Evolutionary conservation across 441 rosid genomes (phyloP).

Genomic region (Rhodomyrtus psidioides): DNA sequence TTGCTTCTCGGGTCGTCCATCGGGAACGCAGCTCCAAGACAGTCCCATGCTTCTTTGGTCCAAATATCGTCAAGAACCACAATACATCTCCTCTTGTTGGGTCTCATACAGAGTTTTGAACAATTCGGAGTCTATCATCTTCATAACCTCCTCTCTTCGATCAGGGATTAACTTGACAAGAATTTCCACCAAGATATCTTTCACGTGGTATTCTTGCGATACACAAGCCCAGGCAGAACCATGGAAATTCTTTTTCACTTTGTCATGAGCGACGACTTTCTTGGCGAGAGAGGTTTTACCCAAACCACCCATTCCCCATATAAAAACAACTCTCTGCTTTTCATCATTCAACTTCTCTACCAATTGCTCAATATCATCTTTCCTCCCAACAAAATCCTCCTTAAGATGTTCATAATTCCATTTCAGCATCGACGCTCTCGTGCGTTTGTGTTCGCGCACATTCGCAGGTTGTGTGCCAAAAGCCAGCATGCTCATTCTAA

Average conservation of each 20-base stretch:
- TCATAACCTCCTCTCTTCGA: accelerated
- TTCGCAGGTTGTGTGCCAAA: accelerated
- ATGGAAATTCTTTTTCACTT: no score
- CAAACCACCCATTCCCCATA: no score
- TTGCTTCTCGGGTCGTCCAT: no score
- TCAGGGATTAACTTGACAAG: accelerated
- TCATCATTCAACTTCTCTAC: background rate
- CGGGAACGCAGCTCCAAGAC: background rate
- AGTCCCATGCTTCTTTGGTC: accelerated
- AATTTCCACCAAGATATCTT: background rate
- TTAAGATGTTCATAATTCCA: accelerated
- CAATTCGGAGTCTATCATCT: accelerated
- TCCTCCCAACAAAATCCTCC: background rate
- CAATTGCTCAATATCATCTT: background rate
- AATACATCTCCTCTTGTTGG: background rate
- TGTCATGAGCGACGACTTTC: no score
- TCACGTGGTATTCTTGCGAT: background rate
- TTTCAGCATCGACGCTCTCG: accelerated
- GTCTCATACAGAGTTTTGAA: accelerated
- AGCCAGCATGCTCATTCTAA: accelerated
- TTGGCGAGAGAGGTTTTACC: no score
- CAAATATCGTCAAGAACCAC: background rate
- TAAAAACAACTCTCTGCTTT: background rate
- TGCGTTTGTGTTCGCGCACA: background rate
- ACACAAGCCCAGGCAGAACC: no score